Evolutionary conservation across 192 early-diverging fungal species (phyloP).

Genomic region (Funneliformis mosseae): DNA sequence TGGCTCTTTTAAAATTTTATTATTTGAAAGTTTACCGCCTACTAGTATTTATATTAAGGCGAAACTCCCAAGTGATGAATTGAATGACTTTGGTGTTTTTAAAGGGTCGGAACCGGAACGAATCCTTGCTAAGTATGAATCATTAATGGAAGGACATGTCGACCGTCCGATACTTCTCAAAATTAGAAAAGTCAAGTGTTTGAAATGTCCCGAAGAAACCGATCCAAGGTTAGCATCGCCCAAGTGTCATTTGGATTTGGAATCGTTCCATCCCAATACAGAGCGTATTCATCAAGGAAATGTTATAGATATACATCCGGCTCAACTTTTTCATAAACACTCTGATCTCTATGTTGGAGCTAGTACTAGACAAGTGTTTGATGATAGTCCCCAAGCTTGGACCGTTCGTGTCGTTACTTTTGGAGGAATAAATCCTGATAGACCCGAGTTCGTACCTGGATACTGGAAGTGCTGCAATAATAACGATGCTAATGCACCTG

Average conservation of each 20-base stretch:
- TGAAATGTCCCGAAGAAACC: constrained; percentile 18
- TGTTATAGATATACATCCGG: neutral
- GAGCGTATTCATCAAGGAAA: neutral
- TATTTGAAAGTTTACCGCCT: constrained; percentile 5
- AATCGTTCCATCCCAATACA: neutral
- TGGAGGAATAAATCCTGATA: neutral
- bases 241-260: constrained; percentile 1
- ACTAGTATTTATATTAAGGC: neutral
- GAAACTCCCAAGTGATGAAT: neutral
- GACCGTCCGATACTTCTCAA: neutral
- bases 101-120: constrained; percentile 5
- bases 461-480: neutral
- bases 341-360: neutral
- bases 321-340: neutral
- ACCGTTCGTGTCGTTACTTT: constrained; percentile 5
- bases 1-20: neutral
- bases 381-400: constrained; percentile 12
- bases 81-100: constrained; percentile 7
- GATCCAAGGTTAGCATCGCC: constrained; percentile 6
- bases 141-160: neutral
- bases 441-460: neutral
- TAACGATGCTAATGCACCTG: neutral
- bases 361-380: neutral
- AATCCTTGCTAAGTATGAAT: constrained; percentile 8
- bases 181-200: constrained; percentile 6